Percentiles rank a stretch among this genome's conserved stretches.
Evolutionary conservation across 306 rosid species (phyloP).

Genomic region (Lathyrus tuberosus): DNA sequence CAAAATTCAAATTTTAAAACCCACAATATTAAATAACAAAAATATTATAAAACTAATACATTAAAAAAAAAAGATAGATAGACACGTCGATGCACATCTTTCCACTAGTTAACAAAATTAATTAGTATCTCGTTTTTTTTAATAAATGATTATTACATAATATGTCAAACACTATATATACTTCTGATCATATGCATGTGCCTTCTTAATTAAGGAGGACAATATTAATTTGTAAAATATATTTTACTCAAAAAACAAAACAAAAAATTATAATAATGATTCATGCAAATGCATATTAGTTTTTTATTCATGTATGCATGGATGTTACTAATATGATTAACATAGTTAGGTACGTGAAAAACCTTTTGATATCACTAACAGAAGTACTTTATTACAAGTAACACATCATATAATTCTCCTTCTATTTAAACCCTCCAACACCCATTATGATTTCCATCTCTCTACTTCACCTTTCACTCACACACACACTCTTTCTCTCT

Average conservation of each 20-base stretch:
- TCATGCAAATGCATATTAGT: slow-evolving; percentile 28
- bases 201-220: slow-evolving; percentile 27
- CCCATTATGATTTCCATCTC: slow-evolving; percentile 49
- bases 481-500: background rate
- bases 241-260: slow-evolving; percentile 17
- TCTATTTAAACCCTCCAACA: slow-evolving; percentile 73
- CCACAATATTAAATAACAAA: no score
- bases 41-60: no score
- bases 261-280: slow-evolving; percentile 7
- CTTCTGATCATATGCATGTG: slow-evolving; percentile 37
- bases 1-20: no score
- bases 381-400: slow-evolving; percentile 33
- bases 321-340: slow-evolving; percentile 26
- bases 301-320: slow-evolving; percentile 45
- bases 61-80: no score
- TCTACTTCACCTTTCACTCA: slow-evolving; percentile 29
- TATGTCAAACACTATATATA: background rate
- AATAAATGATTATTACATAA: no score
- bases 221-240: slow-evolving; percentile 3
- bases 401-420: slow-evolving; percentile 34
- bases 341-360: slow-evolving; percentile 54
- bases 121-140: no score
- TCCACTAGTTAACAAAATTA: no score
- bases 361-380: slow-evolving; percentile 28
- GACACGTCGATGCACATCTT: no score